Conservation (phyloP, 2,329 filamentous ascomycete species). For the Alternaria atra region DNA sequence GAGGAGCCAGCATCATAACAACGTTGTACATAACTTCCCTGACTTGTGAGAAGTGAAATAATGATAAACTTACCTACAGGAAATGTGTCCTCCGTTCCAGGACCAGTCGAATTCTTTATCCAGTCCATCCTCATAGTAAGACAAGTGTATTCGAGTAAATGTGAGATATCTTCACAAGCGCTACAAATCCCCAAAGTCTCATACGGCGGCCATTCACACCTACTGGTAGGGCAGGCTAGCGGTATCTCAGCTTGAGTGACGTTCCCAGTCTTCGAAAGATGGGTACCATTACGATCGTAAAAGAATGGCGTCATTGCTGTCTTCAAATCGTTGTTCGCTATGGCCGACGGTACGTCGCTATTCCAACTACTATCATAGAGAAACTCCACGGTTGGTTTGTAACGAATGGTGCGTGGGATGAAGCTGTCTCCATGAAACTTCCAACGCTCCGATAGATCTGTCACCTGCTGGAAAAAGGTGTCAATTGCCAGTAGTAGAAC, state of each 20-base stretch:
- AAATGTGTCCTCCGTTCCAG: constrained; percentile 5
- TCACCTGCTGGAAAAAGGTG: constrained; percentile 45
- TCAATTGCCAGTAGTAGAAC: constrained; percentile 35
- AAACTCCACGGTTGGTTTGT: constrained; percentile 1
- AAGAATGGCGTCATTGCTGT: constrained; percentile 20
- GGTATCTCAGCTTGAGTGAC: constrained; percentile 35
- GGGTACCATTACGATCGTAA: constrained; percentile 28
- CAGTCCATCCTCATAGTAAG: constrained; percentile 26
- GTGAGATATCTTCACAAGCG: constrained; percentile 27
- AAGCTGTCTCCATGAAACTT: constrained; percentile 18
- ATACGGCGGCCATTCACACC: constrained; percentile 34
- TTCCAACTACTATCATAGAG: neutral
- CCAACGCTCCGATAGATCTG: constrained; percentile 20
- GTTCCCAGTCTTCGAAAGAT: constrained; percentile 20
- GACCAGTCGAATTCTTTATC: constrained; percentile 16
- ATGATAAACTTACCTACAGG: constrained; percentile 3
- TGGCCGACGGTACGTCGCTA: neutral
- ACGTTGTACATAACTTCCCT: no score
- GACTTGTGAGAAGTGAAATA: no score
- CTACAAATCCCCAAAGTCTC: constrained; percentile 37
- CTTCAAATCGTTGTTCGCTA: neutral
- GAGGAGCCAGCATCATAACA: no score
- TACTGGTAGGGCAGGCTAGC: constrained; percentile 33
- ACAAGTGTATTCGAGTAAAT: constrained; percentile 28
- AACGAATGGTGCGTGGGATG: constrained; percentile 20